Evolutionary conservation across 2,329 filamentous ascomycete genomes (phyloP), one percentile per base, ranked within the genome.

Genomic region (Aspergillus brasiliensis): DNA sequence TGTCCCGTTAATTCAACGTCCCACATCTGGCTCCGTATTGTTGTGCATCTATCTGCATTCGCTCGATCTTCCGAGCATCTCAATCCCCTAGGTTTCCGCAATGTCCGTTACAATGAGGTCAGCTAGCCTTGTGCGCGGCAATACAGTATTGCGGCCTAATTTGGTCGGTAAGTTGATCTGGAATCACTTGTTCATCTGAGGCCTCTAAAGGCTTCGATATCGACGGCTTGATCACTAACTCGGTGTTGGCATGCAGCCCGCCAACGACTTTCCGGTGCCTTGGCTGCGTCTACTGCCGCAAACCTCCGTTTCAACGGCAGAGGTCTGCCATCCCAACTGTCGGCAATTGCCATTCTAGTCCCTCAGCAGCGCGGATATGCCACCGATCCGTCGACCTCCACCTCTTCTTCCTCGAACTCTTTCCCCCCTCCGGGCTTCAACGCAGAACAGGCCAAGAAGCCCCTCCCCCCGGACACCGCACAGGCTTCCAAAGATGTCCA

Each of bases 341-440:
- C 82, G 31, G 84, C 86, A 8, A 78, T 88, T 52, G 84, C 85
- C 44, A 82, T 87, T 55, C 73, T 87, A 57, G 73, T 88, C 19
- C 83, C 84, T 3, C 77, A 79, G 25, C 68, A 69, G 48, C 74
- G 83, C 58, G 73, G 75, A 62, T 80, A 85, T 64, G 79, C 84
- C 27, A 89, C 86, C 49, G 84, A 88, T 64, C 82, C 84, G 11
- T 82, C 82, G 13, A 82, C 81, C 17, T 78, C 81, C 21, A 68
- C 64, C 40, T 78, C 81, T 19, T 71, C 71, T 48, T 69, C 77
- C 19, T 73, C 73, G 42, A 80, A 84, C 54, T 81, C 83, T 57
- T 88, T 85, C 51, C 93, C 92, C 47, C 93, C 93, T 59, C 93
- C 92, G 13, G 93, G 93, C 27, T 97, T 97, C 82, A 93, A 95